Conservation (phyloP, 768 basidiomycete genomes). For the Butyriboletus loyo region DNA sequence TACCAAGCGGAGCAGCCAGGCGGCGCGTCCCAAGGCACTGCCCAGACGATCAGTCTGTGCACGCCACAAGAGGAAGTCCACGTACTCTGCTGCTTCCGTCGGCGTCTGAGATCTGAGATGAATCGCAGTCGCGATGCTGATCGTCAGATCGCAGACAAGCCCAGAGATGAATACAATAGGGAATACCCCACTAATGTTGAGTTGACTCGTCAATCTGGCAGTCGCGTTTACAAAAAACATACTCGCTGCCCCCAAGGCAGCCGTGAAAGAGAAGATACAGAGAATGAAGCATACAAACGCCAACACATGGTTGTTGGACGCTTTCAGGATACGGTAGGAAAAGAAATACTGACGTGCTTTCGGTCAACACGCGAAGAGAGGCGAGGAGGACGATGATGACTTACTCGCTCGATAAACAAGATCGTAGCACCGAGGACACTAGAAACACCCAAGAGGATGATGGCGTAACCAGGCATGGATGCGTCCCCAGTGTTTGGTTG, state of each 20-base stretch:
- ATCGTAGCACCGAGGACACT: slow-evolving; percentile 11
- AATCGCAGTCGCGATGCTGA: slow-evolving; percentile 4
- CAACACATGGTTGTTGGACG: slow-evolving; percentile 14
- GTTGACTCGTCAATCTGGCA: slow-evolving; percentile 5
- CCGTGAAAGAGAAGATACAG: slow-evolving; percentile 22
- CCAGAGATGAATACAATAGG: slow-evolving; percentile 17
- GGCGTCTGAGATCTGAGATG: slow-evolving; percentile 7
- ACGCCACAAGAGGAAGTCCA: background rate
- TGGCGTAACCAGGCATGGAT: slow-evolving; percentile 9
- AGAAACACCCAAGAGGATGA: slow-evolving; percentile 19
- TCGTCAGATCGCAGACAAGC: slow-evolving; percentile 16
- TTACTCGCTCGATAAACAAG: slow-evolving; percentile 16
- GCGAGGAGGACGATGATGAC: background rate
- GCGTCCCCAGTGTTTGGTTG: background rate
- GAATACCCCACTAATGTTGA: slow-evolving; percentile 15
- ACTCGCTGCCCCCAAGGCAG: slow-evolving; percentile 18
- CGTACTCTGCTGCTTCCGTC: slow-evolving; percentile 8
- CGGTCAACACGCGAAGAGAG: background rate
- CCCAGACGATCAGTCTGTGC: background rate
- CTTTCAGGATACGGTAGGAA: slow-evolving; percentile 12
- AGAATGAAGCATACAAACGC: slow-evolving; percentile 9
- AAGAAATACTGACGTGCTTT: slow-evolving; percentile 18
- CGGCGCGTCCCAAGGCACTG: slow-evolving; percentile 3
- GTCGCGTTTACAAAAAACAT: slow-evolving; percentile 13
- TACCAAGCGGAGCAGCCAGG: slow-evolving; percentile 1